phyloP scores from a whole-genome alignment of 2,329 filamentous ascomycete genomes.

The Phaeosphaeriaceae sp. region DNA sequence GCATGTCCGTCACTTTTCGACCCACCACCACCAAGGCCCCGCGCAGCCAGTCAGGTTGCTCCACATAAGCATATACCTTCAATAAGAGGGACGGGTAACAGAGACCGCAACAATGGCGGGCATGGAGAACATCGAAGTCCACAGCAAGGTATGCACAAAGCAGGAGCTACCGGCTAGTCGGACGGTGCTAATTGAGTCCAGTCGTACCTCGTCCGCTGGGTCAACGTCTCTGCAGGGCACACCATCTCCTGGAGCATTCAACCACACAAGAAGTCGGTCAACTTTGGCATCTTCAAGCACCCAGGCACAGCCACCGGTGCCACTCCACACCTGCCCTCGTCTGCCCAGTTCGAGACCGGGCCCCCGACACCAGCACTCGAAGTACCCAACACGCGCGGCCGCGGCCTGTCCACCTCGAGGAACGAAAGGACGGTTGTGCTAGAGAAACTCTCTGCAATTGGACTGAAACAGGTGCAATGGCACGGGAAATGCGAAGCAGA shows the following conservation, averaged over 20 bases:
- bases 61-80: neutral
- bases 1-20: neutral
- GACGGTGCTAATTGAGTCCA: slow-evolving; percentile 51
- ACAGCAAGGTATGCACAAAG: slow-evolving; percentile 80
- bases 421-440: slow-evolving; percentile 75
- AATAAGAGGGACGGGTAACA: neutral
- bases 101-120: slow-evolving; percentile 71
- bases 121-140: slow-evolving; percentile 96
- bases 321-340: slow-evolving; percentile 45
- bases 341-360: slow-evolving; percentile 37
- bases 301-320: slow-evolving; percentile 72
- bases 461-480: slow-evolving; percentile 74
- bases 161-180: neutral
- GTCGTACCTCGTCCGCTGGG: slow-evolving; percentile 99
- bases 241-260: slow-evolving; percentile 98
- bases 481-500: slow-evolving; percentile 95
- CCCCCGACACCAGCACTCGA: slow-evolving; percentile 55
- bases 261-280: slow-evolving; percentile 97
- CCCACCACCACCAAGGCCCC: slow-evolving; percentile 6
- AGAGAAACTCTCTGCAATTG: slow-evolving; percentile 68
- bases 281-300: slow-evolving; percentile 98
- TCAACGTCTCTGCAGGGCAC: slow-evolving; percentile 86
- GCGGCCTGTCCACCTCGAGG: slow-evolving; percentile 60
- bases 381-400: slow-evolving; percentile 63
- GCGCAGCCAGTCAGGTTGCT: slow-evolving; percentile 2